These are phyloP conservation scores for Microbotryum silenes-acaulis DNA, from an alignment of 1,284 basidiomycete species.

Conservation along the genomic window DNA sequence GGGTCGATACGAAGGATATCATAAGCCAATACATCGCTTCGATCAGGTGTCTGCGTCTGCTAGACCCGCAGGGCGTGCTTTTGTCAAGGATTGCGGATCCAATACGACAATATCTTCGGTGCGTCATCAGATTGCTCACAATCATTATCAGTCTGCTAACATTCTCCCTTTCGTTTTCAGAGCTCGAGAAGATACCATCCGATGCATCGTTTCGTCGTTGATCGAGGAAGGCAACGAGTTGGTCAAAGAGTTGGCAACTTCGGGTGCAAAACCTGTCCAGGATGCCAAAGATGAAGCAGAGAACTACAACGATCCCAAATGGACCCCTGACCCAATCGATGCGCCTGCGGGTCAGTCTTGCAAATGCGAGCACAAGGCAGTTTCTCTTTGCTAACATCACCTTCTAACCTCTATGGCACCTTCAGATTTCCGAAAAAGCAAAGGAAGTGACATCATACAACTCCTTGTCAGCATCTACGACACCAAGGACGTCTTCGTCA, in stretches of 20 bases:
- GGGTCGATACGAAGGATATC: conserved; percentile 88
- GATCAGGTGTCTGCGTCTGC: conserved; percentile 78
- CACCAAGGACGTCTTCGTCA: conserved; percentile 86
- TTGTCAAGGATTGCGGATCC: conserved; percentile 86
- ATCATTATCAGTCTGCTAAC: no score
- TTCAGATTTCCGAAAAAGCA: conserved; percentile 76
- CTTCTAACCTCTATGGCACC: conserved; percentile 2
- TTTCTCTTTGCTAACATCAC: neutral
- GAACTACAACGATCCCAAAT: conserved; percentile 76
- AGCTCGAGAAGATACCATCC: conserved; percentile 79
- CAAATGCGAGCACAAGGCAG: neutral
- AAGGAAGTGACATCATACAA: conserved; percentile 81
- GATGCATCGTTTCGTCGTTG: conserved; percentile 81
- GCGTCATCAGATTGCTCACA: conserved; percentile 16
- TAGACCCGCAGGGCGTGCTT: conserved; percentile 87
- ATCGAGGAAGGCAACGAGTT: conserved; percentile 80
- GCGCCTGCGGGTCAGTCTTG: conserved; percentile 69
- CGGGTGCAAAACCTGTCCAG: conserved; percentile 19
- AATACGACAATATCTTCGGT: conserved; percentile 78
- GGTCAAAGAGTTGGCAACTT: conserved; percentile 41
- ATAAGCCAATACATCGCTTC: conserved; percentile 88
- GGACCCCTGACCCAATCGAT: conserved; percentile 89
- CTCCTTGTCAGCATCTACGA: conserved; percentile 94
- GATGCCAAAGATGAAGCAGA: conserved; percentile 53
- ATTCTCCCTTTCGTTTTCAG: conserved; percentile 42